Evolutionary conservation across 1,284 basidiomycete genomes (phyloP).

Genomic region (Leccinum pseudoinsigne): DNA sequence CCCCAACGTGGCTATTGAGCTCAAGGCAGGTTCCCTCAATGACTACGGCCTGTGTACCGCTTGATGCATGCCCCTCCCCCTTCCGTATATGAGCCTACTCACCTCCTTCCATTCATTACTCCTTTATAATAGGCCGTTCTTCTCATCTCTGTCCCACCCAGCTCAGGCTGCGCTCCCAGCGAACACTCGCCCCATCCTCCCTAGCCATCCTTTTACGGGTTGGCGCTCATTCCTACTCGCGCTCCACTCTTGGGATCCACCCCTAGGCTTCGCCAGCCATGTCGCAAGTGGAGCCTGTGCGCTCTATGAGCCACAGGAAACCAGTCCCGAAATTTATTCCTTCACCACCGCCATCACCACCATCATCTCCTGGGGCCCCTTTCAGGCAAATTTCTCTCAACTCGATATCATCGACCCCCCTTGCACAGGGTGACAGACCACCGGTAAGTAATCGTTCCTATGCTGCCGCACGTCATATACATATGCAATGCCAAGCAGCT

Average conservation of each 20-base stretch:
- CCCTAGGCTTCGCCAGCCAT: conserved; percentile 16
- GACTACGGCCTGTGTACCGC: conserved; percentile 36
- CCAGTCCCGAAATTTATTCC: conserved; percentile 64
- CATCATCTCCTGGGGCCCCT: conserved; percentile 30
- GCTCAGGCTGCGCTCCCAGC: conserved; percentile 24
- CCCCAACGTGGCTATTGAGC: conserved; percentile 37
- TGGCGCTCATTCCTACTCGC: conserved; percentile 12
- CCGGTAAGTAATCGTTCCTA: conserved; percentile 38
- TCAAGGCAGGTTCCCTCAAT: conserved; percentile 36
- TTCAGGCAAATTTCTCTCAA: conserved; percentile 34
- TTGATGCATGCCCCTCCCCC: conserved; percentile 28
- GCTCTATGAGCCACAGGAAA: conserved; percentile 62
- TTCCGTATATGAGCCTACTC: conserved; percentile 35
- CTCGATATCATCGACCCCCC: conserved; percentile 25
- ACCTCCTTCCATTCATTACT: conserved; percentile 29
- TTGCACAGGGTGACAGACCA: conserved; percentile 38
- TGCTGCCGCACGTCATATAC: background rate
- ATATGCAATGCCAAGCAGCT: conserved; percentile 38
- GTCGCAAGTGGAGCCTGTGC: conserved; percentile 31
- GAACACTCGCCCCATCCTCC: conserved; percentile 16
- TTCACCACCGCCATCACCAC: conserved; percentile 52
- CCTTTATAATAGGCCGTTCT: conserved; percentile 31
- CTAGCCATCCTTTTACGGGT: conserved; percentile 11
- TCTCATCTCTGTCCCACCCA: conserved; percentile 32
- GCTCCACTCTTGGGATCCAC: conserved; percentile 9